phyloP scores from a whole-genome alignment of 768 basidiomycete genomes.

The Tylopilus plumbeoviolaceoides region DNA sequence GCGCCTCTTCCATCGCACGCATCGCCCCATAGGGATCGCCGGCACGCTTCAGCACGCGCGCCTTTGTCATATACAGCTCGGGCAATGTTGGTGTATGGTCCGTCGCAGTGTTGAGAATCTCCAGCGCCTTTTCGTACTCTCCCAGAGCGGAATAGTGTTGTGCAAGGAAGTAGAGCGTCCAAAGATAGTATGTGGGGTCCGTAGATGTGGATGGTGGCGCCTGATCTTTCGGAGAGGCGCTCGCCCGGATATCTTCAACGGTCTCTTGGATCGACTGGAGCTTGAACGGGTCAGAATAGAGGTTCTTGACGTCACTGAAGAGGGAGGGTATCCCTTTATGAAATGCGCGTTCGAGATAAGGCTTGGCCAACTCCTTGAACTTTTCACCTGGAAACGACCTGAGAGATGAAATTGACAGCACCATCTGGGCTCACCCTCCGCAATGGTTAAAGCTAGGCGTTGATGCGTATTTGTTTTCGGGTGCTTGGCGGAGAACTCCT shows the following conservation, averaged over 20 bases:
- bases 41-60: constrained; percentile 78
- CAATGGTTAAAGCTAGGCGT: constrained; percentile 68
- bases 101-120: constrained; percentile 61
- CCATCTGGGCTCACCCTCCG: constrained; percentile 39
- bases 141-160: constrained; percentile 77
- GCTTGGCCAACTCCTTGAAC: constrained; percentile 60
- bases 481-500: constrained; percentile 54
- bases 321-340: constrained; percentile 88
- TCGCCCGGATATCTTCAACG: constrained; percentile 47
- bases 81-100: constrained; percentile 91
- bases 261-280: constrained; percentile 65
- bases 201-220: constrained; percentile 20
- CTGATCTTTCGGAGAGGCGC: constrained; percentile 35
- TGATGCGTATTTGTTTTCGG: constrained; percentile 69
- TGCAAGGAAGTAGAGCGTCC: constrained; percentile 93
- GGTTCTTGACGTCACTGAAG: constrained; percentile 85
- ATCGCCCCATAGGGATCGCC: constrained; percentile 81
- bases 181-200: constrained; percentile 80
- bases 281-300: constrained; percentile 68
- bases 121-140: constrained; percentile 45
- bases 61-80: constrained; percentile 80
- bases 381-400: constrained; percentile 44
- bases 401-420: not conserved
- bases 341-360: constrained; percentile 68
- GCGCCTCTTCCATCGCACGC: constrained; percentile 71